A percentile compares a stretch with the other conserved stretches of the same genome.
phyloP scores from a whole-genome alignment of 129 eudicot genomes.

The Arctium lappa region DNA sequence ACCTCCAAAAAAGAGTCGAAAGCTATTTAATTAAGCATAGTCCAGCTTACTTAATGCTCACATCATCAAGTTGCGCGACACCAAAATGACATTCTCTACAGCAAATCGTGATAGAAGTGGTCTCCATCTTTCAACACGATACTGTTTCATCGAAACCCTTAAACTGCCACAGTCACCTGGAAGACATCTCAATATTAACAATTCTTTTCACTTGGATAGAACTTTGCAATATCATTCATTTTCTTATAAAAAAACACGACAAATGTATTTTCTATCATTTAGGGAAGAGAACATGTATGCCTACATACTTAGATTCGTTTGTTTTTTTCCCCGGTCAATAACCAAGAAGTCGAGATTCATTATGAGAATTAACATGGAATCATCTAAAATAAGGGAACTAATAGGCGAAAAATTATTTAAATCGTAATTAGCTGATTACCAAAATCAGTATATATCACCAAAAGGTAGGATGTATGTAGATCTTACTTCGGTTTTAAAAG shows the following conservation, averaged over 20 bases:
- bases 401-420: no score
- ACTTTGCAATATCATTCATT: not conserved
- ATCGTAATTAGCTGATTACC: not conserved
- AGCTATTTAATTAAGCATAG: not conserved
- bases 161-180: slow-evolving; percentile 12
- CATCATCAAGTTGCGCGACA: not conserved
- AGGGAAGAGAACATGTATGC: not conserved
- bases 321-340: not conserved
- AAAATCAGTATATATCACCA: not conserved
- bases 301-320: not conserved
- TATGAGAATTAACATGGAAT: not conserved
- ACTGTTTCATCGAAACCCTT: slow-evolving; percentile 14
- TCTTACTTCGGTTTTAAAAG: no score
- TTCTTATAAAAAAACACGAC: not conserved
- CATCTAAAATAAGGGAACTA: no score
- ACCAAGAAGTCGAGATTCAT: not conserved
- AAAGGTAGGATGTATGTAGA: not conserved
- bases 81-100: not conserved
- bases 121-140: not conserved
- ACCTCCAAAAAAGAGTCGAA: not conserved
- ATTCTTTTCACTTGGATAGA: not conserved
- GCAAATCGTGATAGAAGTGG: not conserved
- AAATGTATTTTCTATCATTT: not conserved
- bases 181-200: not conserved
- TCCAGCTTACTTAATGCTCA: not conserved